Conservation (phyloP, 2,329 filamentous ascomycete genomes). For the Cercospora citrullina region DNA sequence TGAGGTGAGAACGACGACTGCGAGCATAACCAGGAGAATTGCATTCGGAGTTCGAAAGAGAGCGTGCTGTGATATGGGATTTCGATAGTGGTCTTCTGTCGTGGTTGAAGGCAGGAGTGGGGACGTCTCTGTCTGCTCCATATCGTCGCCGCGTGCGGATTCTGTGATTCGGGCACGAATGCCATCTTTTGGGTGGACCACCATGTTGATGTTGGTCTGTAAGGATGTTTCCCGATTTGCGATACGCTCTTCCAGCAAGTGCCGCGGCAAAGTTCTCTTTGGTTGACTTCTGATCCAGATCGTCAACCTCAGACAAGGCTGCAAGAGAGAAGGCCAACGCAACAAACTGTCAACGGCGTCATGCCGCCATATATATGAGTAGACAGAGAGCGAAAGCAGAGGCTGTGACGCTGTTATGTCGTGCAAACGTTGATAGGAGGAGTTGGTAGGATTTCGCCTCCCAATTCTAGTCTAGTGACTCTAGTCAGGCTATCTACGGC, state of each 20-base stretch:
- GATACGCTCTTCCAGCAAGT: not conserved
- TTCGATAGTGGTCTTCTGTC: not conserved
- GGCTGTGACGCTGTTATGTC: not conserved
- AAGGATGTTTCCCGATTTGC: not conserved
- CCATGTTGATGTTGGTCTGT: not conserved
- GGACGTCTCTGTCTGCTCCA: not conserved
- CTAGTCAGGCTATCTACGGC: not conserved
- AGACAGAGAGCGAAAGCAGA: not conserved
- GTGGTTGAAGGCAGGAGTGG: not conserved
- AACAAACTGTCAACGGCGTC: not conserved
- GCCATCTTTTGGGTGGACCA: not conserved
- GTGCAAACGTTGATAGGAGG: not conserved
- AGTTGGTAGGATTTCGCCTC: constrained; percentile 1
- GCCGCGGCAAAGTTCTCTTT: not conserved
- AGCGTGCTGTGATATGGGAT: not conserved
- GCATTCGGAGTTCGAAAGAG: constrained; percentile 1
- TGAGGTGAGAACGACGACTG: constrained; percentile 49
- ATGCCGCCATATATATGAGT: not conserved
- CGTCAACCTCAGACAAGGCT: not conserved
- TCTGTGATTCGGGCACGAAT: not conserved
- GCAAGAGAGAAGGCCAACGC: not conserved
- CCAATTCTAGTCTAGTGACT: not conserved
- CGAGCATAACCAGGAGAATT: constrained; percentile 25
- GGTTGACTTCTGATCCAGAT: not conserved
- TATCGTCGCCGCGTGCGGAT: not conserved